Evolutionary conservation across 2,329 filamentous ascomycete genomes (phyloP), one percentile per base, ranked within the genome.

Genomic region (Penicillium sp.): DNA sequence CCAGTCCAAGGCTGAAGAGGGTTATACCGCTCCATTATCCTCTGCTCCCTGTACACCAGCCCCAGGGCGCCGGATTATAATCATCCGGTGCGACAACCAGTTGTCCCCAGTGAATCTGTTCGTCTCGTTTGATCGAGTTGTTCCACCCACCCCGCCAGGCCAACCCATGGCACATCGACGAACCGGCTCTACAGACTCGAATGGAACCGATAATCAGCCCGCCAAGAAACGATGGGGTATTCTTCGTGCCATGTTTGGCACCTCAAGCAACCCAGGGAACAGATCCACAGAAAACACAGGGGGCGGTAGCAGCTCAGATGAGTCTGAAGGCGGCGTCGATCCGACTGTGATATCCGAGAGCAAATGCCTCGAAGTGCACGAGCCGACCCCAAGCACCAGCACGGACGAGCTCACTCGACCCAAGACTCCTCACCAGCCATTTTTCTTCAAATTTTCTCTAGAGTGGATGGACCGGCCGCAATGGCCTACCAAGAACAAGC

Each of bases 11-110:
- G 86, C 88, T 13, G 85, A 88, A 54, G 74, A 73, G 42, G 74
- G 75, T 33, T 75, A 81, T 34, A 78, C 75, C 13, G 67, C 83
- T 3, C 81, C 79, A 0, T 86, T 90, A 6, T 91, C 89, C 0
- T 90, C 89, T 2, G 85, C 85, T 6, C 89, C 92, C n/a, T 91
- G 87, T 64, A 86, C 87, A 52, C 92, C 92, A 6, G 90, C 90
- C 2, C 90, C 92, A 1, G 88, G 89, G 43, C 89, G 93, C 65
- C 83, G 89, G 56, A 89, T 96, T 55, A 84, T 95, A 71, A 96
- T 96, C 63, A 88, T 96, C 59, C 86, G 90, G 52, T 92, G 89
- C 58, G 91, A 96, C 68, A 83, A 80, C 58, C 78, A 80, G 52
- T 66, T 81, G 43, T 74, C 79, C 31, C 76, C 79, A 45, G 74